These are phyloP conservation scores for Cutaneotrichosporon cutaneum DNA, from an alignment of 1,284 basidiomycete genomes.

Conservation along the genomic window DNA sequence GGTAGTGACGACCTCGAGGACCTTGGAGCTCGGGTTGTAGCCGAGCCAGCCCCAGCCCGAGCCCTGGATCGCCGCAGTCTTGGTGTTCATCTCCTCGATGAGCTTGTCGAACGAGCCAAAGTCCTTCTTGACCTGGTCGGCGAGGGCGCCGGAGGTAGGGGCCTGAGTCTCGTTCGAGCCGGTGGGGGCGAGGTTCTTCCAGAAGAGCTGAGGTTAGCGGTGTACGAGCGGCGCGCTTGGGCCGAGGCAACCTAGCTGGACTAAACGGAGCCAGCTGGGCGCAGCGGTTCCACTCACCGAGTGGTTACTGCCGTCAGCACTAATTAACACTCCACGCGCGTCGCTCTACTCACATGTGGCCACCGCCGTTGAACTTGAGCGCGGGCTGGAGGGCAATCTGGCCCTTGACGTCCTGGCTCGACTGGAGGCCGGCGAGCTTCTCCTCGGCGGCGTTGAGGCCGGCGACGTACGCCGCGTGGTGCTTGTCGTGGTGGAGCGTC, in stretches of 20 bases:
- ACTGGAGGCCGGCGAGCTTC: constrained; percentile 61
- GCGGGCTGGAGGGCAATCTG: constrained; percentile 81
- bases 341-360: constrained; percentile 55
- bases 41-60: constrained; percentile 98
- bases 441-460: constrained; percentile 89
- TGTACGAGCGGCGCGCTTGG: too few relatives aligned
- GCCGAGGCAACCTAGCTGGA: too few relatives aligned
- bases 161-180: constrained; percentile 63
- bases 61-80: constrained; percentile 91
- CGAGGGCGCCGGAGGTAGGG: constrained; percentile 66
- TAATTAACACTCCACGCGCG: neutral
- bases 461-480: constrained; percentile 91
- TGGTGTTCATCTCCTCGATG: constrained; percentile 77
- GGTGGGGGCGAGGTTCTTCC: constrained; percentile 86
- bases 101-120: constrained; percentile 78
- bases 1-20: constrained; percentile 85
- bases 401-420: constrained; percentile 66
- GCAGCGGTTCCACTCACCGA: constrained; percentile 33
- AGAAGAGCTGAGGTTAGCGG: constrained; percentile 70
- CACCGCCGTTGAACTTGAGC: constrained; percentile 89
- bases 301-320: constrained; percentile 39
- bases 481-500: constrained; percentile 92
- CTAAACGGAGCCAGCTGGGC: too few relatives aligned
- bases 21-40: constrained; percentile 67
- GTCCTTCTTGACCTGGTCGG: constrained; percentile 73